Evolutionary conservation across 2,329 filamentous ascomycete species (phyloP), one percentile per base, ranked within the genome.

Genomic region (Fusarium hainanense): DNA sequence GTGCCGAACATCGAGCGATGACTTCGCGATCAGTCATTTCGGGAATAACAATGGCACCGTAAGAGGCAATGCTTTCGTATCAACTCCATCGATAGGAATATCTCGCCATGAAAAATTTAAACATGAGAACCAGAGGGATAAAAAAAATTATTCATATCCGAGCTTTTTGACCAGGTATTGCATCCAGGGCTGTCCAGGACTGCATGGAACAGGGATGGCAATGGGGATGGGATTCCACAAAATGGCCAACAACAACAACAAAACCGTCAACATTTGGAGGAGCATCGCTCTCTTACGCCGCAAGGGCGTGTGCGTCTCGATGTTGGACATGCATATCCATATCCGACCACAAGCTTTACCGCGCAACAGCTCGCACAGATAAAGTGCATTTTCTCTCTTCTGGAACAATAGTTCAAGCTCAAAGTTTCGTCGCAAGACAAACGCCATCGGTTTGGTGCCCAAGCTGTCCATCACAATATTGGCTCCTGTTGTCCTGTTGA

Each of bases 151-250:
- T 57, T 67, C 68, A 61, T 58, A 37, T 58, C 46, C 20, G 51
- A 66, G 63, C 49, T 47, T 66, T 57, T 66, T 47, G 52, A 72
- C 69, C 56, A 65, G 69, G 67, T 70, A 37, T 67, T 64, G 50
- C 34, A 66, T 37, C 64, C 65, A 71, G 59, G 68, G 61, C 65
- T 60, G 68, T 61, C 57, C 54, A 68, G 58, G 55, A 61, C 51
- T 63, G 62, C 69, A 66, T 73, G 62, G 56, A 65, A 68, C 66
- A 72, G 63, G 71, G 69, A 74, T 74, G 56, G 65, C 55, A 62
- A 73, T 65, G 69, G 69, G 47, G 63, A 74, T 72, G 47, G 52
- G 55, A 69, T 63, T 65, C 54, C 62, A 62, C 55, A 46, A 60
- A 51, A 60, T 56, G 60, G 59, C 69, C 68, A 59, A 67, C 65